These are phyloP conservation scores for Thraustotheca clavata DNA, from an alignment of 352 stramenopile species.

Conservation along the genomic window DNA sequence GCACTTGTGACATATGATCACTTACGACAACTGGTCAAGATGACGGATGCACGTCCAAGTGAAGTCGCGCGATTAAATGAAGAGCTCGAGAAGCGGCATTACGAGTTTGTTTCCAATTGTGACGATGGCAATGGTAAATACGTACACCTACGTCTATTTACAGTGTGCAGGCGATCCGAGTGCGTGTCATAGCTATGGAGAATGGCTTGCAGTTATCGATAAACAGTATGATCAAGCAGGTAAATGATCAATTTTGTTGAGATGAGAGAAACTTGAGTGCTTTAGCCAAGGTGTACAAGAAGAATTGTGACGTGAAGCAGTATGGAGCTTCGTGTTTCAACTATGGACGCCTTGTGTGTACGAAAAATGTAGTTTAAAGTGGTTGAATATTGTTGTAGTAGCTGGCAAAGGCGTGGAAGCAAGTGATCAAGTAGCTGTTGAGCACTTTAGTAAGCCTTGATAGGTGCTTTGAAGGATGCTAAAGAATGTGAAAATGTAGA, in stretches of 20 bases:
- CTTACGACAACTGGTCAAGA: too few relatives aligned
- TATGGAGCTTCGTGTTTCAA: constrained; percentile 84
- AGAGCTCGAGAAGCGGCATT: constrained; percentile 76
- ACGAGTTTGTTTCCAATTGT: constrained; percentile 84
- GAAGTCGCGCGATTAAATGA: constrained; percentile 76
- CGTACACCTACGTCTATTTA: background rate
- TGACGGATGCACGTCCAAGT: constrained; percentile 36
- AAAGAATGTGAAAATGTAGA: constrained; percentile 28
- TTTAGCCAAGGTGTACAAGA: constrained; percentile 64
- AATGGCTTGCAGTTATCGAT: constrained; percentile 81
- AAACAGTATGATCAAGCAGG: constrained; percentile 75
- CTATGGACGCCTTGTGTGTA: constrained; percentile 70
- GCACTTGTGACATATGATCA: too few relatives aligned
- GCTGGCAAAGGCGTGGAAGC: constrained; percentile 63
- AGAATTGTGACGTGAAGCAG: constrained; percentile 75
- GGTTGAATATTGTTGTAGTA: constrained; percentile 31
- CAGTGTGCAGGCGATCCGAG: constrained; percentile 43
- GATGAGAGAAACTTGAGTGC: background rate
- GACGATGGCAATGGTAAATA: constrained; percentile 54
- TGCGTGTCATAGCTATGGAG: constrained; percentile 79
- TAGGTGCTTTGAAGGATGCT: background rate
- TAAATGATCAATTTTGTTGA: constrained; percentile 19
- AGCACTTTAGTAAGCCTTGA: background rate
- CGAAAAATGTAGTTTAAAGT: constrained; percentile 14
- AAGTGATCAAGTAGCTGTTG: constrained; percentile 47